Evolutionary conservation across 345 rosid species (phyloP), one percentile per base, ranked within the genome.

Genomic region (Brassica juncea): DNA sequence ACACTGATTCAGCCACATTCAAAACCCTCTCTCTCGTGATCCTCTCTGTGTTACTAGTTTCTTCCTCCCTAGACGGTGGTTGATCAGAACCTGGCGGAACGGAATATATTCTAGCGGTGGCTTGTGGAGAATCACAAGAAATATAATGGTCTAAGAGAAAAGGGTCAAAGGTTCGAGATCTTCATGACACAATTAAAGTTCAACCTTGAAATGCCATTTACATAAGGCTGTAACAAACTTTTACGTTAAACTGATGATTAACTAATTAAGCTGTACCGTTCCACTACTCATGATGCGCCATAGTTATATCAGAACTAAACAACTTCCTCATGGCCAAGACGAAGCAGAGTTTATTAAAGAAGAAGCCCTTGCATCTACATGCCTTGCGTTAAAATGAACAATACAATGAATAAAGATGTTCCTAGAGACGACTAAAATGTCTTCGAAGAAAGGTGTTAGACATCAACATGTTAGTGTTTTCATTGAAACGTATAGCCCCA

Each of bases 91-190:
- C 89, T 88, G 23, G 58, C 80, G 4, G 80, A 83, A 74, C 14
- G 47, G 11, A 42, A 42, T 11, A 42, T 42, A 42, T 42, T 39
- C 14, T 11, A 39, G 47, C 31, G 60, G 34, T 91, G 96, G 96
- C 68, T 88, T 23, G 83, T 86, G 8, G 80, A 76, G 76, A 85
- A 91, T 15, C 63, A 71, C 0, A 91, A 88, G 73, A 66, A 23
- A 67, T 86, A 89, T 58, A 91, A 89, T 32, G 93, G 76, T 23
- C 58, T 91, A 4, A 91, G 92, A 0, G 97, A 91, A 80, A 83
- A 71, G 72, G 97, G 86, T 75, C 83, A 32, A 63, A 83, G 93
- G 25, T 91, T 86, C 62, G 67, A 85, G 83, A 86, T 91, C 42
- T 91, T 91, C 59, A 88, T 87, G 83, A 63, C 11, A 16, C 39